Evolutionary conservation across 1,139 yeast species (phyloP), one percentile per base, ranked within the genome.

Genomic region (Candida anutae): DNA sequence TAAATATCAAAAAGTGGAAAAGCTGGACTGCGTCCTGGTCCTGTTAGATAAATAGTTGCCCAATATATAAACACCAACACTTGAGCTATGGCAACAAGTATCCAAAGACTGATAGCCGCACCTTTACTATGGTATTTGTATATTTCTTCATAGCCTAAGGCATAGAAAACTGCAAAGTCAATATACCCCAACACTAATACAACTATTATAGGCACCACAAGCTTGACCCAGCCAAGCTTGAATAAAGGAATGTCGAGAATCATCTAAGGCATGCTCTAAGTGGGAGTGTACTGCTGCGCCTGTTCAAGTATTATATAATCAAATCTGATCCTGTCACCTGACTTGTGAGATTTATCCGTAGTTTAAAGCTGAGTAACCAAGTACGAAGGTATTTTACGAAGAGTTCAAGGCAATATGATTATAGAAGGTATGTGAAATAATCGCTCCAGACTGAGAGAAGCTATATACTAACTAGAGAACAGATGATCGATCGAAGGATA

Each of bases 401-500:
- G 19, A 23, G 3, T 13, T 22, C 2, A 11, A 11, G 12, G 15
- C 20, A 21, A 21, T 6, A 21, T 21, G 22, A 29, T 26, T 13
- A 16, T 29, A 15, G 38, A 35, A 29, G 38, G 38, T 35, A 33
- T 6, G 32, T 20, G 12, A 13, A 6, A 21, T 6, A n/a, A n/a
- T 8, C 10, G 20, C 20, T 17, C 8, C 8, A 17, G 10, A 10
- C 8, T 17, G 10, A 8, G 8, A 8, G 10, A 17, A 10, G 10
- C 10, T 10, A 10, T 8, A 8, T 17, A 17, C 20, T 17, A 17
- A 17, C 20, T 17, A 25, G 18, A 16, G 16, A n/a, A n/a, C 21
- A 45, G 69, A 60, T 38, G 69, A 59, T 20, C 43, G 63, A 23
- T 35, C 71, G 5, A 62, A 62, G 53, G 98, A 90, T 58, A 79